Base-by-base conservation (phyloP, 2,329 filamentous ascomycete genomes). In the Mycosphaerella sp. region DNA sequence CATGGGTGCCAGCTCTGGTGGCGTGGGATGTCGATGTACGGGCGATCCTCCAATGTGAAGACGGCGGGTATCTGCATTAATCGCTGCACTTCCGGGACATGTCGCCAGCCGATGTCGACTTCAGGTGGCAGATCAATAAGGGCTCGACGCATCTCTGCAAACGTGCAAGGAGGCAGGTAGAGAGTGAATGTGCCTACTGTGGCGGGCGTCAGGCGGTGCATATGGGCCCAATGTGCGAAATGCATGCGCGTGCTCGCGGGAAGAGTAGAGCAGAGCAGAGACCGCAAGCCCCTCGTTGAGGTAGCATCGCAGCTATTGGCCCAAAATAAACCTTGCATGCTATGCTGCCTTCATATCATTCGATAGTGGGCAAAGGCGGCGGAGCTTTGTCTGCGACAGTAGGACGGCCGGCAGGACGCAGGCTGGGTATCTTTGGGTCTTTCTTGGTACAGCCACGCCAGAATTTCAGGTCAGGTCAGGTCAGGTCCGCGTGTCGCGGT, bases 361-460 rank as follows among this genome's bases (percentile, higher is more conserved):
- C 43, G 43, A 48, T 45, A 55, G 45, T 51, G 49, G 41, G 41
- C 47, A 51, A 46, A 42, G 47, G 55, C 46, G 49, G 52, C 55
- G 58, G 53, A 59, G 58, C 56, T 60, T 51, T 51, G 51, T 40
- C 57, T 55, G 54, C 54, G 54, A 58, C 54, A 43, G 51, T 51
- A 51, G 48, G 48, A 43, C 26, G 26, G 26, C 49, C 53, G 42
- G 41, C 29, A 34, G 48, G 14, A 39, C 26, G 17, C 40, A 7
- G 10, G 42, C 34, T 38, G 50, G 41, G 55, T 57, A 54, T 54
- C 51, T 51, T 47, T 56, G 41, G 31, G 40, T 40, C 47, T 49
- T 34, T 31, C 38, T 40, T 49, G 39, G 47, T 38, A 38, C 26
- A 26, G 55, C 48, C 52, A 52, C 45, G 55, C 43, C 26, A 29